Conservation (phyloP, 2,329 filamentous ascomycete species). For the Fusarium poae region DNA sequence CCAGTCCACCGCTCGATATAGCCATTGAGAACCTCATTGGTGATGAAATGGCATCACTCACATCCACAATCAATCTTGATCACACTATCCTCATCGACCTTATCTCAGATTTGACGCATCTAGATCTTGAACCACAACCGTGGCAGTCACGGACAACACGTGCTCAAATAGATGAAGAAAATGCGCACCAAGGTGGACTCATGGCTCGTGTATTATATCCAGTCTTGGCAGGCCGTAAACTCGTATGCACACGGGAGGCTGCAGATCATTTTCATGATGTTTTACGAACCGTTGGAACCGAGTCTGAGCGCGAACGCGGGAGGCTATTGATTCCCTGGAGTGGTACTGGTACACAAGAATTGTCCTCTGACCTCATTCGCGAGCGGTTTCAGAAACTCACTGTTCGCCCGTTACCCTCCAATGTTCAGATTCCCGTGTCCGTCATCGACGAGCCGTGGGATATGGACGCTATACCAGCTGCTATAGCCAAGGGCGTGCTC, state of each 20-base stretch:
- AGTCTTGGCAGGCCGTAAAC: conserved; percentile 49
- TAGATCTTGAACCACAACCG: conserved; percentile 50
- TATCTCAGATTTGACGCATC: conserved; percentile 57
- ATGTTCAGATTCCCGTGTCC: conserved; percentile 54
- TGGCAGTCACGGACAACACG: conserved; percentile 54
- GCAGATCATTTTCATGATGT: conserved; percentile 57
- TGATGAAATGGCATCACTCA: conserved; percentile 52
- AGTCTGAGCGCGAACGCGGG: conserved; percentile 54
- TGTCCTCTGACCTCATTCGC: conserved; percentile 36
- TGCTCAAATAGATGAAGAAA: conserved; percentile 55
- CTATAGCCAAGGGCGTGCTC: conserved; percentile 47
- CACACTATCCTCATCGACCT: conserved; percentile 59
- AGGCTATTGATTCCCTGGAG: conserved; percentile 52
- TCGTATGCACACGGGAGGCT: conserved; percentile 57
- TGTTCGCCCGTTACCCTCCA: conserved; percentile 49
- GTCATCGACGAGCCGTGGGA: conserved; percentile 50
- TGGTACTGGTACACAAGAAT: conserved; percentile 32
- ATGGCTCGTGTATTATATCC: conserved; percentile 56
- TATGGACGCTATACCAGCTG: conserved; percentile 43
- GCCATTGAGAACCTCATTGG: conserved; percentile 52
- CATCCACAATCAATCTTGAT: conserved; percentile 56
- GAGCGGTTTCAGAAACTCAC: conserved; percentile 53
- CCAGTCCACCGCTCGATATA: conserved; percentile 44
- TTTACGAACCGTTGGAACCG: conserved; percentile 55
- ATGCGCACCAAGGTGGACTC: conserved; percentile 46